Conservation (phyloP, 2,329 filamentous ascomycete species). For the Fusarium dlaminii region DNA sequence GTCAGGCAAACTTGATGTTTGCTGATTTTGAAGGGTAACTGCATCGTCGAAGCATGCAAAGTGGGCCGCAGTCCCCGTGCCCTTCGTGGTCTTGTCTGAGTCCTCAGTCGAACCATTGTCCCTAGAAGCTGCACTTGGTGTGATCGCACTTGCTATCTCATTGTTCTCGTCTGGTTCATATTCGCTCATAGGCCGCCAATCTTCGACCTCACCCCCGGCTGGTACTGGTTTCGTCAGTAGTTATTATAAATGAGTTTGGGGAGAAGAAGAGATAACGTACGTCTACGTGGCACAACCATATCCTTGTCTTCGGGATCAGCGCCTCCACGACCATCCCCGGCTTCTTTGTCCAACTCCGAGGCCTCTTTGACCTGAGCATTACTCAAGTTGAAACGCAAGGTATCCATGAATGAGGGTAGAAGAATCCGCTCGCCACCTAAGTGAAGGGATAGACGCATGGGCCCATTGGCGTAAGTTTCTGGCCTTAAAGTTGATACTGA, state of each 20-base stretch:
- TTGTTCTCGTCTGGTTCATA: background rate
- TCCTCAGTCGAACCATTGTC: background rate
- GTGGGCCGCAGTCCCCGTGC: background rate
- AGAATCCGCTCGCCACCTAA: conserved; percentile 40
- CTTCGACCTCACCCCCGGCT: conserved; percentile 10
- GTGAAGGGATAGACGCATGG: conserved; percentile 47
- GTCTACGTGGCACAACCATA: background rate
- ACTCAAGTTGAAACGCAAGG: conserved; percentile 7
- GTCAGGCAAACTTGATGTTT: background rate
- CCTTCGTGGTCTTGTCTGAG: background rate
- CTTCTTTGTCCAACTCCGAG: background rate
- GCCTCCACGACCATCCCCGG: background rate
- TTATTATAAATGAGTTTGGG: background rate
- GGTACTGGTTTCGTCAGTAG: background rate
- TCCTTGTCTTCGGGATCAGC: background rate
- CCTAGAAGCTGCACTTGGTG: background rate
- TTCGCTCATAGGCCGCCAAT: conserved; percentile 20
- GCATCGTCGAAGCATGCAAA: background rate
- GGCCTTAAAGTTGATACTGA: conserved; percentile 31
- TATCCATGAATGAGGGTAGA: conserved; percentile 40
- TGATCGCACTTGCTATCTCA: background rate
- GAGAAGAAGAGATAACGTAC: background rate
- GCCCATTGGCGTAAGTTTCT: conserved; percentile 12
- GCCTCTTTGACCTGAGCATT: background rate
- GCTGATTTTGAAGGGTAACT: background rate